Evolutionary conservation across 2,329 filamentous ascomycete species (phyloP).

Genomic region (Acrodontium crateriforme): DNA sequence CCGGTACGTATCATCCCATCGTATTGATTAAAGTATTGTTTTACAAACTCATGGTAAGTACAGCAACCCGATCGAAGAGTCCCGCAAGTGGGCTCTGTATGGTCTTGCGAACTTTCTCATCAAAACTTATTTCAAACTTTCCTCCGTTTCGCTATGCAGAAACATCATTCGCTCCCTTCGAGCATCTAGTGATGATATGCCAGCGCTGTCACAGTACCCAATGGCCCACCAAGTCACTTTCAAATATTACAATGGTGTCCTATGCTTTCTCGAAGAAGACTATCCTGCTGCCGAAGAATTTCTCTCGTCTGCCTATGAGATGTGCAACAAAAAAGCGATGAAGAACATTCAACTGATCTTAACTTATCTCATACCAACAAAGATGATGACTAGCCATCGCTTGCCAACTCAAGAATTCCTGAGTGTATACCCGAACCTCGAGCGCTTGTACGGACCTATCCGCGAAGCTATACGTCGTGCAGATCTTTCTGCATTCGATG

Average conservation of each 20-base stretch:
- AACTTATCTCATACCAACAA: conserved; percentile 88
- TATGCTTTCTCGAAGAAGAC: conserved; percentile 90
- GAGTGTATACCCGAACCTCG: conserved; percentile 59
- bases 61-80: conserved; percentile 72
- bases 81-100: conserved; percentile 96
- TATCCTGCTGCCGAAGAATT: conserved; percentile 71
- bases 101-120: conserved; percentile 89
- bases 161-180: conserved; percentile 76
- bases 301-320: conserved; percentile 65
- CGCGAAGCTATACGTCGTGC: conserved; percentile 67
- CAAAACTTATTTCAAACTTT: conserved; percentile 90
- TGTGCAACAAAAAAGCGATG: conserved; percentile 45
- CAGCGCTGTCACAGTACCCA: conserved; percentile 64
- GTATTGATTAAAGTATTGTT: conserved; percentile 2
- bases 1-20: conserved; percentile 42
- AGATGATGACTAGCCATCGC: conserved; percentile 72
- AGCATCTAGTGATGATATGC: conserved; percentile 59
- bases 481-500: conserved; percentile 71
- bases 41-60: conserved; percentile 12
- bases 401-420: conserved; percentile 64
- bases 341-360: conserved; percentile 84
- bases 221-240: conserved; percentile 88
- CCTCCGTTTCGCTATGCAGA: conserved; percentile 75
- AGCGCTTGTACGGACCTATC: conserved; percentile 65
- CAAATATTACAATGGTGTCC: conserved; percentile 87